Evolutionary conservation across 257 asterid genomes (phyloP).

Genomic region (Solanum medicagineum): DNA sequence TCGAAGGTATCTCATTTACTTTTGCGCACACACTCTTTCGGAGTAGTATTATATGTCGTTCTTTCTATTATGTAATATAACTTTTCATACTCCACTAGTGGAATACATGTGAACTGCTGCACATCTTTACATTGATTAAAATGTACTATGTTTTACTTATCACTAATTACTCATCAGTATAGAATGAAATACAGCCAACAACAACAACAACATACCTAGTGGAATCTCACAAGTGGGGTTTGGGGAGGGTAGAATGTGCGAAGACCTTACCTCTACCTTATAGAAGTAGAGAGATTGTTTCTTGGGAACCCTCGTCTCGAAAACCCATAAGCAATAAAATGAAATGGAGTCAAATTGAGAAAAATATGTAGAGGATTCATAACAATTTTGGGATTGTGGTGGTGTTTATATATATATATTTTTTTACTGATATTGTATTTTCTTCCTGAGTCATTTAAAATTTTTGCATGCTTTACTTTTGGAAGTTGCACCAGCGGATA

Average conservation of each 20-base stretch:
- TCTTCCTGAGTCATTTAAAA: background rate
- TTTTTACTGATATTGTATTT: background rate
- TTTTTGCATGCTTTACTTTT: background rate
- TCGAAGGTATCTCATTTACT: conserved; percentile 39
- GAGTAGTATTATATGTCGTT: background rate
- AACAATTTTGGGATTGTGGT: background rate
- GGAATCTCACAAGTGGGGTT: too few species aligned
- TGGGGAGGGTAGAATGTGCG: too few species aligned
- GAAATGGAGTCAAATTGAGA: background rate
- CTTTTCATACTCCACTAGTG: background rate
- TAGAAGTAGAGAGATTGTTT: too few species aligned
- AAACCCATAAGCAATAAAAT: background rate
- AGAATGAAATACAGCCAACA: background rate
- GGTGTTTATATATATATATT: background rate
- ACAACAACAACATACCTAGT: background rate
- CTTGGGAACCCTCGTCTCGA: too few species aligned
- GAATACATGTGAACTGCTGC: background rate
- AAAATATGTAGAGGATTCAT: background rate
- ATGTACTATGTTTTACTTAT: background rate
- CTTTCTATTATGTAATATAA: background rate
- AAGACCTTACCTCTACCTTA: too few species aligned
- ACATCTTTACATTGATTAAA: background rate
- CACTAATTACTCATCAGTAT: background rate
- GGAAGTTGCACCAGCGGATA: conserved; percentile 36
- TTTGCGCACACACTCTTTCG: background rate